A percentile compares a stretch with the other conserved stretches of the same genome.
phyloP scores from a whole-genome alignment of 2,329 filamentous ascomycete genomes.

The Botrytis cinerea region DNA sequence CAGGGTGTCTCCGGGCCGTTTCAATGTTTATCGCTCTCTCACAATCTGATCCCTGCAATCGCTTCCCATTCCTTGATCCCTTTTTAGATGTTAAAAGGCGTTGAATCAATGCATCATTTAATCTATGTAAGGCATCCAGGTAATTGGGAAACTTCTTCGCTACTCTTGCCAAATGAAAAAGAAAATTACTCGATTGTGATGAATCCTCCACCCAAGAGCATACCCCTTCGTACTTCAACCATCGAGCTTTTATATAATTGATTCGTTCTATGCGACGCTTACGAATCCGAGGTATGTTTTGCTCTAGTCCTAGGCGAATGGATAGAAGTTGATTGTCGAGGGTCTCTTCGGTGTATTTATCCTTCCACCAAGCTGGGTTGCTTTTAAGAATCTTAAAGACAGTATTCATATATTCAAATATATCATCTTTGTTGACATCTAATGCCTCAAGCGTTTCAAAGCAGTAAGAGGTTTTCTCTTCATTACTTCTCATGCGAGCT shows the following conservation, averaged over 20 bases:
- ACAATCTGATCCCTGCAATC: background rate
- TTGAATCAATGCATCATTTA: background rate
- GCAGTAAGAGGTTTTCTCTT: background rate
- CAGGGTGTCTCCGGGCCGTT: background rate
- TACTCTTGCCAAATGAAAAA: conserved; percentile 13
- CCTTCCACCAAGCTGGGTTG: conserved; percentile 3
- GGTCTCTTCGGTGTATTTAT: background rate
- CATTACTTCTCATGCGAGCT: background rate
- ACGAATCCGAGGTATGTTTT: background rate
- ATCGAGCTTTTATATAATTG: background rate
- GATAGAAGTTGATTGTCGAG: background rate
- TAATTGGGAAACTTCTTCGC: conserved; percentile 4
- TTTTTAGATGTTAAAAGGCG: background rate
- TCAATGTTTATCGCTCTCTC: background rate
- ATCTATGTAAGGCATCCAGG: background rate
- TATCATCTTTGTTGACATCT: background rate
- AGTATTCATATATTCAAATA: conserved; percentile 1
- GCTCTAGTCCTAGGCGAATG: background rate
- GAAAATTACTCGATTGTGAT: background rate
- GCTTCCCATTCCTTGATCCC: background rate
- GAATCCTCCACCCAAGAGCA: conserved; percentile 4
- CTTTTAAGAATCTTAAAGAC: conserved; percentile 3
- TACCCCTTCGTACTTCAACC: background rate
- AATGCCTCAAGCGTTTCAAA: background rate
- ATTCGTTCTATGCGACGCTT: background rate